Conservation (phyloP, 257 asterid genomes). For the Ajuga chamaepitys region DNA sequence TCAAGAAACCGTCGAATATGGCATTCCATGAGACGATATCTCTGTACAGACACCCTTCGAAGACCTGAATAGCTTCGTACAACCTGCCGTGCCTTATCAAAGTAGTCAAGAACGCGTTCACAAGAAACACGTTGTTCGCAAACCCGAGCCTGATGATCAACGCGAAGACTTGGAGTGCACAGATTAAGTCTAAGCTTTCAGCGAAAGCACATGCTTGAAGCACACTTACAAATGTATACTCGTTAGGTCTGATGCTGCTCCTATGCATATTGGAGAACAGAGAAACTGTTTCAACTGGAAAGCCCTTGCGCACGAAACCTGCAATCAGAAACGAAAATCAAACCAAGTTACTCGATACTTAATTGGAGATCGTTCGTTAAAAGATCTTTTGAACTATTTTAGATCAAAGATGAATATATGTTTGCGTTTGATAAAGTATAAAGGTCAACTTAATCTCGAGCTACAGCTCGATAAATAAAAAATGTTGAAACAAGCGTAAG, state of each 20-base stretch:
- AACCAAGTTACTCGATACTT: too few relatives aligned
- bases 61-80: conserved; percentile 40
- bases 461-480: too few relatives aligned
- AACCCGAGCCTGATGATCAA: conserved; percentile 54
- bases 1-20: conserved; percentile 49
- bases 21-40: conserved; percentile 81
- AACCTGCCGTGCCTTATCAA: conserved; percentile 45
- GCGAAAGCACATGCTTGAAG: conserved; percentile 57
- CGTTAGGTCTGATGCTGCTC: conserved; percentile 41
- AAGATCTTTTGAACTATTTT: too few relatives aligned
- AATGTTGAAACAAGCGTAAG: too few relatives aligned
- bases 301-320: conserved; percentile 55
- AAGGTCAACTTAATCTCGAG: too few relatives aligned
- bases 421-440: too few relatives aligned
- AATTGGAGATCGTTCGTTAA: too few relatives aligned
- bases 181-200: conserved; percentile 29
- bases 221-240: conserved; percentile 60
- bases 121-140: conserved; percentile 38
- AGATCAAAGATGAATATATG: too few relatives aligned
- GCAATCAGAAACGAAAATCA: too few relatives aligned
- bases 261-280: conserved; percentile 43
- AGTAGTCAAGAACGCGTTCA: conserved; percentile 49
- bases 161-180: conserved; percentile 44
- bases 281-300: conserved; percentile 41
- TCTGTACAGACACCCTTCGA: conserved; percentile 28